Evolutionary conservation across 1,139 yeast species (phyloP), one percentile per base, ranked within the genome.

Genomic region (Saccharomyces hybrid): DNA sequence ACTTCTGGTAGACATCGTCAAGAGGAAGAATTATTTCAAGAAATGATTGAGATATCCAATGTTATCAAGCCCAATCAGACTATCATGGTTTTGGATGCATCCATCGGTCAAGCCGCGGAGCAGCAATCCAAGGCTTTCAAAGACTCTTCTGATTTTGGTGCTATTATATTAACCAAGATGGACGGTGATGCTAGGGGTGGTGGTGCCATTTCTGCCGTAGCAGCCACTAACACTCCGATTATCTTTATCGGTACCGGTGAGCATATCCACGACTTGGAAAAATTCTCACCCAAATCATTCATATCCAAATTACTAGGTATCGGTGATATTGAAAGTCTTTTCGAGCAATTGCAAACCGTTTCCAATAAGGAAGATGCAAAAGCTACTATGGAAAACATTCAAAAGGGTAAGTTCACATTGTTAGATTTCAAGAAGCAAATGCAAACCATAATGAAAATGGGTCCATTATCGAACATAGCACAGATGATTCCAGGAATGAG

Each of bases 171-270:
- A 69, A 93, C 99, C 29, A 93, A 93, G 71, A 86, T 93, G 96
- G 99, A 93, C 71, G 99, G 99, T 50, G 98, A 93, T 68, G 99
- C 99, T 46, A 93, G 88, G 73, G 99, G 99, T 70, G 99, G 99
- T 75, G 99, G 99, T 77, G 99, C 99, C 26, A 90, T 93, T 54
- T 89, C 97, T 46, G 99, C 99, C 0, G 97, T 93, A 54, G 99
- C 99, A 0, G 95, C 97, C 1, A 91, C 99, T 13, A 80, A 87
- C 56, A 93, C 98, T 0, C 99, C 99, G n/a, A 87, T 93, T 63
- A 88, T 87, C 7, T 93, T 93, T 68, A 93, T 93, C 56, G 99
- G 99, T 79, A 91, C 98, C 1, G 99, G 99, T 68, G 99, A 93
- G 72, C 99, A 93, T 70, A 87, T 91, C 49, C 88, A 87, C 55